A percentile compares a stretch with the other conserved stretches of the same genome.
Evolutionary conservation across 1,139 yeast species (phyloP).

Genomic region (Kodamaea arcana): DNA sequence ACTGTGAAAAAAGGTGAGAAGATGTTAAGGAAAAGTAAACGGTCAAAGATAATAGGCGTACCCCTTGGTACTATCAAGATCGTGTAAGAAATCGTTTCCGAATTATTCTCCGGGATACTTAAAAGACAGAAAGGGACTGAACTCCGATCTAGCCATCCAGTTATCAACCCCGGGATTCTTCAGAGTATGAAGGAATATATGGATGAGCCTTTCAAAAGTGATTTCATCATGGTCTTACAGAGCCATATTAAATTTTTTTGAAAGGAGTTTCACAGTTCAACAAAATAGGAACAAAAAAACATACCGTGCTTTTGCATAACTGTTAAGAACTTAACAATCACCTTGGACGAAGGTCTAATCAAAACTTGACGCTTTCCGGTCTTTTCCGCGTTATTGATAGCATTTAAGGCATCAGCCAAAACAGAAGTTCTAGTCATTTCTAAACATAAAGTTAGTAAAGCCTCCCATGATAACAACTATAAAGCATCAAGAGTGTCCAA

Average conservation of each 20-base stretch:
- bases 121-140: constrained; percentile 95
- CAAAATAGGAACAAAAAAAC: constrained; percentile 7
- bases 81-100: constrained; percentile 81
- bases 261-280: constrained; percentile 1
- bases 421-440: constrained; percentile 97
- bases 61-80: constrained; percentile 27
- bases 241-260: too few species aligned
- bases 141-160: constrained; percentile 92
- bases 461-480: constrained; percentile 8
- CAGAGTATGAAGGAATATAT: too few species aligned
- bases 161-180: constrained; percentile 88
- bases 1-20: constrained; percentile 1
- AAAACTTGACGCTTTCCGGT: constrained; percentile 99
- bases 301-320: constrained; percentile 93
- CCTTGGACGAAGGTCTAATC: constrained; percentile 98
- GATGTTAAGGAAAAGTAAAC: constrained; percentile 79
- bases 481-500: constrained; percentile 40
- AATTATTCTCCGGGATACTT: constrained; percentile 85
- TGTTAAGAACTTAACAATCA: constrained; percentile 90
- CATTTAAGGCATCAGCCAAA: constrained; percentile 97
- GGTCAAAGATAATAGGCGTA: constrained; percentile 32
- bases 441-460: constrained; percentile 9
- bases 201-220: too few species aligned
- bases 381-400: constrained; percentile 99
- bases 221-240: too few species aligned